A percentile compares a stretch with the other conserved stretches of the same genome.
phyloP scores from a whole-genome alignment of 192 early-diverging fungal species.

The Rhizoclosmatium globosum region DNA sequence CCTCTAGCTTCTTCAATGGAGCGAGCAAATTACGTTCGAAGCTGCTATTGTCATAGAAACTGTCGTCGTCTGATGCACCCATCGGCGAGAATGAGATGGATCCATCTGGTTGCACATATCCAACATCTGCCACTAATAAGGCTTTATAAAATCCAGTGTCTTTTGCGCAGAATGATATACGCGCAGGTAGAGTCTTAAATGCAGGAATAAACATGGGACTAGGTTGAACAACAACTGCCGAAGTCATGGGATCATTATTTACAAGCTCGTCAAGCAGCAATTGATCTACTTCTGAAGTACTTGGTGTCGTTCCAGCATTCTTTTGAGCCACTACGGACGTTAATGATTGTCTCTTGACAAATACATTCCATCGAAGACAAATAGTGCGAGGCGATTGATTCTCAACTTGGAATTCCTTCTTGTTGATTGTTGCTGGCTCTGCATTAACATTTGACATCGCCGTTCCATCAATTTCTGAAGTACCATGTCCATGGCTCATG shows the following conservation, averaged over 20 bases:
- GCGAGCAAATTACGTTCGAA: conserved; percentile 25
- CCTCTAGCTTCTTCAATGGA: conserved; percentile 24
- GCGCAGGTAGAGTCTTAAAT: conserved; percentile 45
- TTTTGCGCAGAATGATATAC: conserved; percentile 46
- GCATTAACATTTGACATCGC: background rate
- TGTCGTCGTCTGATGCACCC: background rate
- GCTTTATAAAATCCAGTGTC: conserved; percentile 48
- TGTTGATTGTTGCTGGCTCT: background rate
- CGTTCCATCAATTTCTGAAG: background rate
- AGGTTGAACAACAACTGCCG: conserved; percentile 40
- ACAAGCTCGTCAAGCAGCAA: conserved; percentile 41
- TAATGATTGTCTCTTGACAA: conserved; percentile 38
- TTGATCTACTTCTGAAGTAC: conserved; percentile 29
- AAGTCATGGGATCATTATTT: conserved; percentile 32
- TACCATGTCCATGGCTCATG: background rate
- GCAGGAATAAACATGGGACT: conserved; percentile 43
- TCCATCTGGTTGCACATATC: conserved; percentile 52
- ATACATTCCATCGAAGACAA: conserved; percentile 51
- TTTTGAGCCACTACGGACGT: conserved; percentile 18
- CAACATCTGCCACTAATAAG: conserved; percentile 56
- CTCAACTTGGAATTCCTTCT: conserved; percentile 52
- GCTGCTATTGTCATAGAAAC: background rate
- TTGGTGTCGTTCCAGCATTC: background rate
- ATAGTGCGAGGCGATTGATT: conserved; percentile 61
- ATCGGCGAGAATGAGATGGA: conserved; percentile 39